A percentile compares a stretch with the other conserved stretches of the same genome.
Evolutionary conservation across 1,284 basidiomycete species (phyloP).

Genomic region (Marasmius oreades): DNA sequence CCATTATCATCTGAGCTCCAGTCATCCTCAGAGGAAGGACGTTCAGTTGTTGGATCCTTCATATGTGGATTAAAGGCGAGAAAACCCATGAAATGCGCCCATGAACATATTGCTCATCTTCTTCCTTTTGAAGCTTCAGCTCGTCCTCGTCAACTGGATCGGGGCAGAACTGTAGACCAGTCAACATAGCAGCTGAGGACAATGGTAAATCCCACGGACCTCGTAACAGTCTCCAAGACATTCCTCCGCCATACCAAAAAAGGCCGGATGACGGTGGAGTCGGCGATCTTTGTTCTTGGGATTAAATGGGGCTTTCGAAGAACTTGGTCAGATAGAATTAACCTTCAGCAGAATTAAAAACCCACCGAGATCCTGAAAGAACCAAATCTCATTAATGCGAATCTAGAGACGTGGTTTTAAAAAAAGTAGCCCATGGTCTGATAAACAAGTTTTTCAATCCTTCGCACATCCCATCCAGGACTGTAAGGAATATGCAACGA

Average conservation of each 20-base stretch:
- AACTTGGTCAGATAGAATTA: slow-evolving; percentile 1
- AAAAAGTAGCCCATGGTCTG: slow-evolving; percentile 36
- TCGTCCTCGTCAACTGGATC: slow-evolving; percentile 50
- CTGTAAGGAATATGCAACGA: slow-evolving; percentile 61
- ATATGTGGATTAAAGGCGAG: too few relatives aligned
- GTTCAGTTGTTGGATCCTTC: slow-evolving; percentile 23
- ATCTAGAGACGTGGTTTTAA: not conserved
- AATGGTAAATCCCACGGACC: slow-evolving; percentile 26
- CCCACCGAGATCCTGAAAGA: too few relatives aligned
- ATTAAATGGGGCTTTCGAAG: slow-evolving; percentile 47
- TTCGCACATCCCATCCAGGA: slow-evolving; percentile 53
- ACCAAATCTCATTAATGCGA: not conserved
- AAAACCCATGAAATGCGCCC: slow-evolving; percentile 46
- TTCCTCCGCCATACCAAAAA: slow-evolving; percentile 55
- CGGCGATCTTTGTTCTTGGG: slow-evolving; percentile 55
- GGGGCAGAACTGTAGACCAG: slow-evolving; percentile 39
- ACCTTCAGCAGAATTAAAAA: not conserved
- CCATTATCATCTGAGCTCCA: slow-evolving; percentile 44
- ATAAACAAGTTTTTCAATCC: slow-evolving; percentile 57
- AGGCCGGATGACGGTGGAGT: slow-evolving; percentile 60
- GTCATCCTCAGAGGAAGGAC: slow-evolving; percentile 40
- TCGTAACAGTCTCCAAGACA: slow-evolving; percentile 59
- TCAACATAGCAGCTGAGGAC: not conserved
- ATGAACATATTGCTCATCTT: slow-evolving; percentile 49
- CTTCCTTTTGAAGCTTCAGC: slow-evolving; percentile 42